phyloP scores from a whole-genome alignment of 768 basidiomycete species.

The Lactarius indigo region DNA sequence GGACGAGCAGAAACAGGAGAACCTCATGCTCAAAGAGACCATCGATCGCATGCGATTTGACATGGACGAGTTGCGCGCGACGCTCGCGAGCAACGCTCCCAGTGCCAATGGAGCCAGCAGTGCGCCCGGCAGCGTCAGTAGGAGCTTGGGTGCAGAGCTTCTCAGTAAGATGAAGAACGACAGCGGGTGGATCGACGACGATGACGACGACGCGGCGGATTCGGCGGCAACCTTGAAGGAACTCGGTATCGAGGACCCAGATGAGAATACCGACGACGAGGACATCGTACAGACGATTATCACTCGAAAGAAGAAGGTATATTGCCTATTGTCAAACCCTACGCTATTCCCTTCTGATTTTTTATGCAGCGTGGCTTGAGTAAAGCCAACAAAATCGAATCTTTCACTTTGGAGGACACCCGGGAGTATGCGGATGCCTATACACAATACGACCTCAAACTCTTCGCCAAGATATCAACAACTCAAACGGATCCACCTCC shows the following conservation, averaged over 20 bases:
- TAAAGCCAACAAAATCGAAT: conserved; percentile 50
- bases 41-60: conserved; percentile 94
- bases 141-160: conserved; percentile 72
- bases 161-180: conserved; percentile 55
- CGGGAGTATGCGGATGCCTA: conserved; percentile 75
- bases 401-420: conserved; percentile 49
- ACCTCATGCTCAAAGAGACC: conserved; percentile 88
- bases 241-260: conserved; percentile 43
- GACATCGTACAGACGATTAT: conserved; percentile 87
- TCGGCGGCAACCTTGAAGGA: conserved; percentile 33
- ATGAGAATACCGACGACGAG: conserved; percentile 58
- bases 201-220: conserved; percentile 37
- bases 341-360: neutral
- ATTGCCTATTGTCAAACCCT: conserved; percentile 17
- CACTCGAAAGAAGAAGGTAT: conserved; percentile 73
- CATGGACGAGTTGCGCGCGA: conserved; percentile 82
- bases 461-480: conserved; percentile 44
- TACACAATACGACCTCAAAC: conserved; percentile 63
- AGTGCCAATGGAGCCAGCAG: conserved; percentile 46
- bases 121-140: conserved; percentile 56
- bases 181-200: conserved; percentile 37
- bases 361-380: conserved; percentile 41
- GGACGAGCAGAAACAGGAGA: conserved; percentile 94
- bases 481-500: conserved; percentile 65
- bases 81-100: conserved; percentile 36